Percentiles rank a stretch among this genome's conserved stretches.
These are phyloP conservation scores for Schwanniomyces sp. DNA, from an alignment of 805 yeast species.

Conservation along the genomic window DNA sequence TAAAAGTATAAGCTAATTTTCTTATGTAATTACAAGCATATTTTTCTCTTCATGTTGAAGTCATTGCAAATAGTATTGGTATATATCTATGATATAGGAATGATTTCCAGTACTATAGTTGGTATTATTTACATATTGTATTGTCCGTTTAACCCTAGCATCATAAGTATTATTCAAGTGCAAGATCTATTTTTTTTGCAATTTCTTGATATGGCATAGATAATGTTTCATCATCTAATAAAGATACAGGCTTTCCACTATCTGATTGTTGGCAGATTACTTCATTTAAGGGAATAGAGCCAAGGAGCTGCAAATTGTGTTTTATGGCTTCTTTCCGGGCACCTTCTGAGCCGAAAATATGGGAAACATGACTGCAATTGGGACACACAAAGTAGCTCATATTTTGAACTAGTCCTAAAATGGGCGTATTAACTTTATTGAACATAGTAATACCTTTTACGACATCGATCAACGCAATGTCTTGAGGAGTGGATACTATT, in stretches of 20 bases:
- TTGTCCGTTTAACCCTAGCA: neutral
- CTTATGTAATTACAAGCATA: too few relatives aligned
- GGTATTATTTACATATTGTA: too few relatives aligned
- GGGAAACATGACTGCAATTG: constrained; percentile 69
- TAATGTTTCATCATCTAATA: constrained; percentile 39
- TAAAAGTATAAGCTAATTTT: too few relatives aligned
- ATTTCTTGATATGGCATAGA: constrained; percentile 48
- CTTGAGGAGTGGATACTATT: constrained; percentile 85
- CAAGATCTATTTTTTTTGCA: constrained; percentile 28
- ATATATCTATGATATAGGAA: too few relatives aligned
- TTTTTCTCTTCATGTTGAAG: too few relatives aligned
- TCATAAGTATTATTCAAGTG: neutral
- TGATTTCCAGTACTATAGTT: too few relatives aligned
- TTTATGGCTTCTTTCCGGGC: constrained; percentile 49
- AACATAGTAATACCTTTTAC: constrained; percentile 80
- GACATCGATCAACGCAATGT: constrained; percentile 78
- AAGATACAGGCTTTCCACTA: constrained; percentile 61
- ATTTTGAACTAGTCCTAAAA: constrained; percentile 76
- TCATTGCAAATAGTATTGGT: too few relatives aligned
- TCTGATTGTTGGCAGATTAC: constrained; percentile 63
- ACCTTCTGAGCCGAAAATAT: constrained; percentile 71
- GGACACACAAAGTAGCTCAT: constrained; percentile 81
- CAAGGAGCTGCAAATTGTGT: constrained; percentile 53
- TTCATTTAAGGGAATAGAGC: constrained; percentile 65
- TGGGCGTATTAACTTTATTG: constrained; percentile 66